Evolutionary conservation across 805 yeast genomes (phyloP), one percentile per base, ranked within the genome.

Genomic region (Wickerhamomyces alni): DNA sequence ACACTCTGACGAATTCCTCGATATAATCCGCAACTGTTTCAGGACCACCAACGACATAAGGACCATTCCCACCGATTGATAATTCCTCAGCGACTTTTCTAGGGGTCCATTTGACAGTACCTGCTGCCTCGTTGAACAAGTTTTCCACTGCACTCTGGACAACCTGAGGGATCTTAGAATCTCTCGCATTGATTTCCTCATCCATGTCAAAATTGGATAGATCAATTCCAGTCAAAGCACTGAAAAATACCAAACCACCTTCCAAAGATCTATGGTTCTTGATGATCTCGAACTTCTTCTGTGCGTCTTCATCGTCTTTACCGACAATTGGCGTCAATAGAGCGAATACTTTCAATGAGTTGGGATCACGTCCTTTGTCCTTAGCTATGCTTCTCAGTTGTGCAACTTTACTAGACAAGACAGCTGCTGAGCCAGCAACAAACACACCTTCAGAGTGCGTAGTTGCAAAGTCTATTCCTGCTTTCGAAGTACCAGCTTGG

Each of bases 201-300:
- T 45, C 48, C 8, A 40, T 13, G 22, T 42, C 69, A 37, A 54
- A 66, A 25, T 62, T 54, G 17, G 63, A 59, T 31, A 69, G 52
- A 40, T 69, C 72, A 38, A 67, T 58, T 7, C 73, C 74, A 3
- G 70, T 67, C 63, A 70, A 63, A 4, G 73, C 74, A 29, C 71
- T 59, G 45, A 69, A 69, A 32, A 69, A 54, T 0, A 67, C 65
- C 37, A 65, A 65, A 1, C 70, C 72, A 15, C 71, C 74, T 40
- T 67, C 72, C 8, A 59, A 41, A 35, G 63, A 68, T n/a, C 65
- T 66, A 37, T 61, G 59, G 13, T 43, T 42, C 39, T 52, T 49
- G 38, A 43, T 58, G 5, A 57, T 61, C 30, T 55, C 52, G 39
- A 54, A 61, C 37, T 69, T 67, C 9, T 43, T 53, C 34, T 48